These are phyloP conservation scores for Kandelia obovata DNA, from an alignment of 345 rosid genomes.

Conservation along the genomic window DNA sequence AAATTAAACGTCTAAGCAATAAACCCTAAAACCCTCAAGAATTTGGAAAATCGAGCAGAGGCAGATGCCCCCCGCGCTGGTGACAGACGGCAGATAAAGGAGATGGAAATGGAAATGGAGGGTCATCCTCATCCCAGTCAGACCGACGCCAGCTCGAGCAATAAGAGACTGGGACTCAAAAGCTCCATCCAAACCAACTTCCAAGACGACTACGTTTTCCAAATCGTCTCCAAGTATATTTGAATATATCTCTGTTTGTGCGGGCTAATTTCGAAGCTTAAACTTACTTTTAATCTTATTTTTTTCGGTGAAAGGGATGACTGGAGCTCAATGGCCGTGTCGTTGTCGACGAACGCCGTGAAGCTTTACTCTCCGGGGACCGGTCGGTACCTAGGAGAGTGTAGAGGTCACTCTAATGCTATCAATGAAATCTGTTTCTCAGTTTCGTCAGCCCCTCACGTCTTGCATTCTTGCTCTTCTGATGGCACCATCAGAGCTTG, in stretches of 20 bases:
- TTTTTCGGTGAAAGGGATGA: slow-evolving; percentile 46
- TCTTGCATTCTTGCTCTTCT: slow-evolving; percentile 84
- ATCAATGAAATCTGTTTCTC: slow-evolving; percentile 69
- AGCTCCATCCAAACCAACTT: slow-evolving; percentile 80
- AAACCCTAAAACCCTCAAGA: no score
- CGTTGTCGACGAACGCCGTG: slow-evolving; percentile 72
- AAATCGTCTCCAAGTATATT: slow-evolving; percentile 68
- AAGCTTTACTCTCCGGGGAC: slow-evolving; percentile 82
- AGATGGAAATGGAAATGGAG: slow-evolving; percentile 53
- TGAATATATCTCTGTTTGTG: not conserved
- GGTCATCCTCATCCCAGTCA: slow-evolving; percentile 11
- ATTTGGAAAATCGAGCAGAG: no score
- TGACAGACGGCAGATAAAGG: slow-evolving; percentile 19
- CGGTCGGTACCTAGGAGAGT: slow-evolving; percentile 82
- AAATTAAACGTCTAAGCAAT: no score
- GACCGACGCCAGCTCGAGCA: slow-evolving; percentile 17
- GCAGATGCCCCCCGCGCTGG: not conserved
- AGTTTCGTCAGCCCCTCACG: slow-evolving; percentile 52
- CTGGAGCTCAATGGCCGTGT: slow-evolving; percentile 87
- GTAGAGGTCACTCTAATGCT: slow-evolving; percentile 64
- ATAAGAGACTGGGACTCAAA: slow-evolving; percentile 58
- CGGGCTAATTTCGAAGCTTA: no score
- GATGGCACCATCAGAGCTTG: slow-evolving; percentile 85
- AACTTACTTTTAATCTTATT: not conserved
- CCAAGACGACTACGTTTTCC: slow-evolving; percentile 84